Conservation (phyloP, 495 filamentous ascomycete species). For the Geopyxis carbonaria region DNA sequence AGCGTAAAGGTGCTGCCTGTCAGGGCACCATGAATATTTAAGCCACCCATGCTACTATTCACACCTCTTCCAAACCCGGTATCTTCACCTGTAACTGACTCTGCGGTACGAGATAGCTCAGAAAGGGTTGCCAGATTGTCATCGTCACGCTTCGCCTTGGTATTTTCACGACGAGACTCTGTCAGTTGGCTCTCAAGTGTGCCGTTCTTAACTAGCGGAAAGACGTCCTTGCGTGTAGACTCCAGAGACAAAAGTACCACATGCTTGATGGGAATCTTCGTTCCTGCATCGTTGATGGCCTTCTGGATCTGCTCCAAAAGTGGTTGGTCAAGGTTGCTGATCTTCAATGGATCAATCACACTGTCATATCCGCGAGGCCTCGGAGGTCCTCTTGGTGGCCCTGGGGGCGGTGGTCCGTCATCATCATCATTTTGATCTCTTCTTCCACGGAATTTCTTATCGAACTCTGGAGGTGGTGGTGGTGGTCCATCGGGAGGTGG, state of each 20-base stretch:
- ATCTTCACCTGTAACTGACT: too few species aligned
- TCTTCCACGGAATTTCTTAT: conserved; percentile 8
- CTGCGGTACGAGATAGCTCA: too few species aligned
- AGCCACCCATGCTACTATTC: too few species aligned
- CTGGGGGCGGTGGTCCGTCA: not conserved
- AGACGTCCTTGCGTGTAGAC: conserved; percentile 33
- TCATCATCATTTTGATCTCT: conserved; percentile 3
- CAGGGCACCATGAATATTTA: too few species aligned
- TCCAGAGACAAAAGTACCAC: conserved; percentile 32
- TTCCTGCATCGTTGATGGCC: conserved; percentile 25
- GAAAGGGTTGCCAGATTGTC: too few species aligned
- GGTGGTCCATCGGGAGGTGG: too few species aligned
- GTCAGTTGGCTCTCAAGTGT: conserved; percentile 29
- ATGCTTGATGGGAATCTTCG: conserved; percentile 30
- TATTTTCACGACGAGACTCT: conserved; percentile 11
- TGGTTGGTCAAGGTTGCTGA: conserved; percentile 29
- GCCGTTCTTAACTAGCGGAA: conserved; percentile 30
- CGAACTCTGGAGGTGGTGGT: too few species aligned
- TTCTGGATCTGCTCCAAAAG: too few species aligned
- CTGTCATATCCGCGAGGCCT: conserved; percentile 25
- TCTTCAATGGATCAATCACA: conserved; percentile 29
- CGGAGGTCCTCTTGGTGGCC: conserved; percentile 1
- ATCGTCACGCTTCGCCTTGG: conserved; percentile 6
- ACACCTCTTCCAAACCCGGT: too few species aligned
- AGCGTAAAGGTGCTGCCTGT: conserved; percentile 32